Conservation (phyloP, 805 yeast species). For the Tetrapisispora fleetii region DNA sequence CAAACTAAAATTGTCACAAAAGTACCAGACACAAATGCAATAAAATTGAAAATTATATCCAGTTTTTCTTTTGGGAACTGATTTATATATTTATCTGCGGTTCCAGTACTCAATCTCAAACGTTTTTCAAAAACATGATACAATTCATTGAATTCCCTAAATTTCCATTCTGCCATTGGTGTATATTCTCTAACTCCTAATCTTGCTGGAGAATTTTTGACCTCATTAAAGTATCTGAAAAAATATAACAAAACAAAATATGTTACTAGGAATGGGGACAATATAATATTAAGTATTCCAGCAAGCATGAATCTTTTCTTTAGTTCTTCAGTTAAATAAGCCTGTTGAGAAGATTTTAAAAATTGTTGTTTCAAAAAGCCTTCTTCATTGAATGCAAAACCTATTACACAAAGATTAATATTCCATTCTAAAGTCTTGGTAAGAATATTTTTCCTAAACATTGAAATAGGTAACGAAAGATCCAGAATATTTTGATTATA, state of each 20-base stretch:
- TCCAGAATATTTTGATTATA: constrained; percentile 70
- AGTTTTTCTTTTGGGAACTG: constrained; percentile 82
- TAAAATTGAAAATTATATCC: constrained; percentile 45
- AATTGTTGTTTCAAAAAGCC: constrained; percentile 73
- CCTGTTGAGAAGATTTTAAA: constrained; percentile 60
- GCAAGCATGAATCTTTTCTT: constrained; percentile 76
- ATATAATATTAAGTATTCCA: constrained; percentile 69
- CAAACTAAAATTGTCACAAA: constrained; percentile 80
- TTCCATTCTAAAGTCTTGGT: constrained; percentile 95
- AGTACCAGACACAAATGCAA: constrained; percentile 76
- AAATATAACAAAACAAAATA: constrained; percentile 79
- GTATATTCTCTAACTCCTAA: constrained; percentile 82
- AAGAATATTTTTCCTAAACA: constrained; percentile 36
- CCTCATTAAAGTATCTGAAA: constrained; percentile 86
- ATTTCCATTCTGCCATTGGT: constrained; percentile 90
- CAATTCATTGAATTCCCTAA: constrained; percentile 87
- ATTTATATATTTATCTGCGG: constrained; percentile 75
- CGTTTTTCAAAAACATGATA: constrained; percentile 81
- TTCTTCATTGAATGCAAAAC: constrained; percentile 69
- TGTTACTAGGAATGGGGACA: constrained; percentile 78
- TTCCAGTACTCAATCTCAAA: constrained; percentile 61
- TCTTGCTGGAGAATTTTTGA: constrained; percentile 76
- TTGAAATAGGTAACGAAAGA: constrained; percentile 48
- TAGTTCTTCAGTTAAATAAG: constrained; percentile 56
- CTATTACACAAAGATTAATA: constrained; percentile 75